Conservation (phyloP, 192 early-diverging fungal species). For the Coemansia sp. region DNA sequence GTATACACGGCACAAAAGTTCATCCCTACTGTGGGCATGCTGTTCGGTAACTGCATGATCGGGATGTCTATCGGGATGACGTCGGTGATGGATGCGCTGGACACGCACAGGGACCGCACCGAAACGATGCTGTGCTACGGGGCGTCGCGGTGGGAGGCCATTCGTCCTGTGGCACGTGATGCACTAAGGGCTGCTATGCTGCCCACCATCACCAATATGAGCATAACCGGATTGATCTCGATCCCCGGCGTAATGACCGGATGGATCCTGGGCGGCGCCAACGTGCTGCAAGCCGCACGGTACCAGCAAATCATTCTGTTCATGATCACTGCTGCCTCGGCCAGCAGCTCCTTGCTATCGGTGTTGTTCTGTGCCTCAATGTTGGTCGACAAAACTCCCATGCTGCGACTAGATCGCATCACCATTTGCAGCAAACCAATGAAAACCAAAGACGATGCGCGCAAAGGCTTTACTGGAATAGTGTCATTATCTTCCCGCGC, state of each 20-base stretch:
- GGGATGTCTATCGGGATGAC: constrained; percentile 68
- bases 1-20: constrained; percentile 73
- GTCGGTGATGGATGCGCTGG: constrained; percentile 61
- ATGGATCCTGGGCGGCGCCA: constrained; percentile 80
- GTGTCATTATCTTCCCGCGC: constrained; percentile 10
- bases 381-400: constrained; percentile 32
- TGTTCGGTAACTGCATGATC: constrained; percentile 79
- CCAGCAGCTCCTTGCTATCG: constrained; percentile 60
- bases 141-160: constrained; percentile 79
- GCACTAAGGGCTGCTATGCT: constrained; percentile 73
- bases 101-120: constrained; percentile 53
- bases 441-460: background rate
- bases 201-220: constrained; percentile 78
- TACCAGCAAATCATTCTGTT: constrained; percentile 88
- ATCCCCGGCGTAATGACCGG: constrained; percentile 91
- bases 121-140: constrained; percentile 72
- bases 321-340: constrained; percentile 76
- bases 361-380: constrained; percentile 45
- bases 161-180: constrained; percentile 70
- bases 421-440: background rate
- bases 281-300: constrained; percentile 73
- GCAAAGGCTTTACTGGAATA: background rate
- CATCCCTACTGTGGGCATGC: constrained; percentile 89
- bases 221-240: constrained; percentile 80
- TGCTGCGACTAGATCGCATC: constrained; percentile 31